These are phyloP conservation scores for Arxiozyma slooffiae DNA, from an alignment of 1,139 yeast genomes.

Conservation along the genomic window DNA sequence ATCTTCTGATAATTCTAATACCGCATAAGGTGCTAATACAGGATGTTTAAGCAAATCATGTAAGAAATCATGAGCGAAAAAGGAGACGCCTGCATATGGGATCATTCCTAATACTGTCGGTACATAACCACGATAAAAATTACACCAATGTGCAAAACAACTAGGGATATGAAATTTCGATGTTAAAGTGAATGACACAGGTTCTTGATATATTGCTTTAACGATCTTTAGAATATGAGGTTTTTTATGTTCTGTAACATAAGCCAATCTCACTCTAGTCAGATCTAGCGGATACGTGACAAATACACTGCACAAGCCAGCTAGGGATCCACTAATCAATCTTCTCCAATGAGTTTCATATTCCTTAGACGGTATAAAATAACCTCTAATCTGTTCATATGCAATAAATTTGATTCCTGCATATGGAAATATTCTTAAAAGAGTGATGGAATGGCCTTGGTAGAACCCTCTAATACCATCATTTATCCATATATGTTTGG, in stretches of 20 bases:
- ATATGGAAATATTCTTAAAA: constrained; percentile 85
- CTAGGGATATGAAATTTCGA: constrained; percentile 27
- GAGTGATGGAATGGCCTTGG: constrained; percentile 93
- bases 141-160: constrained; percentile 37
- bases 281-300: constrained; percentile 89
- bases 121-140: constrained; percentile 87
- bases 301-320: constrained; percentile 79
- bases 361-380: constrained; percentile 62
- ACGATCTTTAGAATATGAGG: constrained; percentile 53
- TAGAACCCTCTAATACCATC: constrained; percentile 81
- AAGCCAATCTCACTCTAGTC: constrained; percentile 84
- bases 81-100: constrained; percentile 96
- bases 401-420: constrained; percentile 96
- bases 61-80: constrained; percentile 82
- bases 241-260: constrained; percentile 51
- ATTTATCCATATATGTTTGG: constrained; percentile 47
- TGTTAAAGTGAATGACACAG: constrained; percentile 35
- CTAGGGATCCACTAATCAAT: constrained; percentile 78
- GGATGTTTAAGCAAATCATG: constrained; percentile 74
- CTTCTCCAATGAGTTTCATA: constrained; percentile 77
- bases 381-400: constrained; percentile 79
- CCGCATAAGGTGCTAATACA: constrained; percentile 47
- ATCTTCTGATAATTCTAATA: constrained; percentile 27
- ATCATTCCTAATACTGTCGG: constrained; percentile 94
- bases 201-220: constrained; percentile 49